phyloP scores from a whole-genome alignment of 2,329 filamentous ascomycete genomes.

The Diplocarpon mali region DNA sequence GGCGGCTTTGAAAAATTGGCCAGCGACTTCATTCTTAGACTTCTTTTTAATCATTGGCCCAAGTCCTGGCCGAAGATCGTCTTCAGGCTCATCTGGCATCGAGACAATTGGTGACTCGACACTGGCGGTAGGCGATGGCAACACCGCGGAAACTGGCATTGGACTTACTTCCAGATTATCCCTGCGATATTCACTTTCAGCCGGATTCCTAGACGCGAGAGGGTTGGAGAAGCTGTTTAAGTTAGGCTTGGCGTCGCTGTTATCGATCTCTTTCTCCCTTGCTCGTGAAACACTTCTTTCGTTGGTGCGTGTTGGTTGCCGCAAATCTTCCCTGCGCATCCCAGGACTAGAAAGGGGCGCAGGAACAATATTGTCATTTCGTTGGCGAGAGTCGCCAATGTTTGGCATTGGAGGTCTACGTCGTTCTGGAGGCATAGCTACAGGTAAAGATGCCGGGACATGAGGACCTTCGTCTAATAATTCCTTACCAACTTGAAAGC shows the following conservation, averaged over 20 bases:
- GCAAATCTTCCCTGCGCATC: conserved; percentile 26
- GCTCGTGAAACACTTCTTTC: conserved; percentile 20
- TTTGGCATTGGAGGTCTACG: conserved; percentile 27
- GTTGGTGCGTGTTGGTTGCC: conserved; percentile 26
- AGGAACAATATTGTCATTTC: conserved; percentile 26
- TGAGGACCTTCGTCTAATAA: conserved; percentile 19
- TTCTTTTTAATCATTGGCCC: conserved; percentile 86
- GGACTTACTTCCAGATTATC: background rate
- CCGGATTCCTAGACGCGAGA: conserved; percentile 2
- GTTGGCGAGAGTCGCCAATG: conserved; percentile 24
- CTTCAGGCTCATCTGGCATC: conserved; percentile 15
- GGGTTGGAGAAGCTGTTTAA: conserved; percentile 8
- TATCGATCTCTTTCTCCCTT: conserved; percentile 9
- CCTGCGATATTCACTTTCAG: conserved; percentile 1
- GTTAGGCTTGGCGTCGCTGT: background rate
- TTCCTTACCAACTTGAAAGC: conserved; percentile 16
- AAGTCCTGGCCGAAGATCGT: conserved; percentile 56
- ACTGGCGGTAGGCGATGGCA: background rate
- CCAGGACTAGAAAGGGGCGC: conserved; percentile 29
- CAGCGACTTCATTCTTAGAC: conserved; percentile 62
- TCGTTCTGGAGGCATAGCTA: conserved; percentile 25
- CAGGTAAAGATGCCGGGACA: conserved; percentile 22
- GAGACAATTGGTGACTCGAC: conserved; percentile 3
- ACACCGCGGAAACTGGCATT: background rate
- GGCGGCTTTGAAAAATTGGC: conserved; percentile 70